Base-by-base conservation (phyloP, 495 filamentous ascomycete genomes). In the Hyaloscypha variabilis region DNA sequence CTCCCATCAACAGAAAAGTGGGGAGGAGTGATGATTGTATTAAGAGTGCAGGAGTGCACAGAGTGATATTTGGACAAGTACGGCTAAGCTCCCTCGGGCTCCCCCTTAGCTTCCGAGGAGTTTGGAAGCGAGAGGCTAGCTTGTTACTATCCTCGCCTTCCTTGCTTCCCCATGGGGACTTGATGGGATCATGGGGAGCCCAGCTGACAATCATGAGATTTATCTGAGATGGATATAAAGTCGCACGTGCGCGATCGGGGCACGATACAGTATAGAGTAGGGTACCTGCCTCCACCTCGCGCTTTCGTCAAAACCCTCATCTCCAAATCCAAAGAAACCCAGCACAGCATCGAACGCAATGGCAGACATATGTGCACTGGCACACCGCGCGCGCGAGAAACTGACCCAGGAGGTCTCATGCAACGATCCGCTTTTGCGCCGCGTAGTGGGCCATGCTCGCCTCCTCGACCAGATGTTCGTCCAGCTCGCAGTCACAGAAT, bases 351-450 rank as follows among this genome's bases (percentile, higher is more conserved):
- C 53, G 6, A 6, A 56, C 25, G n/a, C n/a, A n/a, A 60, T 60
- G 58, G 58, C 30, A 60, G 58, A 60, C n/a, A 26, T 60, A 1
- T 60, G 24, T 60, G 5, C 34, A 42, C 58, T 60, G 17, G 58
- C 58, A 42, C 4, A 26, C 21, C 21, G 34, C 1, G 58, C 25
- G 2, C 58, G 58, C 21, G 34, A 8, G 34, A 42, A 46, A 50
- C 36, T 60, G 58, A 28, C 58, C 46, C 34, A 17, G 23, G 58
- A 42, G 34, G 58, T 34, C 3, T 60, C 58, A 60, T 13, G 34
- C 31, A 46, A 46, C 17, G 58, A 60, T 60, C 58, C 36, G n/a
- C 10, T 24, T 60, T n/a, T 60, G 25, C 58, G 34, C n/a, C 30
- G 58, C 31, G 36, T 60, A 3, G 8, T 60, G 36, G 36, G 58